Evolutionary conservation across 2,329 filamentous ascomycete genomes (phyloP), one percentile per base, ranked within the genome.

Genomic region (Fusarium papillatum): DNA sequence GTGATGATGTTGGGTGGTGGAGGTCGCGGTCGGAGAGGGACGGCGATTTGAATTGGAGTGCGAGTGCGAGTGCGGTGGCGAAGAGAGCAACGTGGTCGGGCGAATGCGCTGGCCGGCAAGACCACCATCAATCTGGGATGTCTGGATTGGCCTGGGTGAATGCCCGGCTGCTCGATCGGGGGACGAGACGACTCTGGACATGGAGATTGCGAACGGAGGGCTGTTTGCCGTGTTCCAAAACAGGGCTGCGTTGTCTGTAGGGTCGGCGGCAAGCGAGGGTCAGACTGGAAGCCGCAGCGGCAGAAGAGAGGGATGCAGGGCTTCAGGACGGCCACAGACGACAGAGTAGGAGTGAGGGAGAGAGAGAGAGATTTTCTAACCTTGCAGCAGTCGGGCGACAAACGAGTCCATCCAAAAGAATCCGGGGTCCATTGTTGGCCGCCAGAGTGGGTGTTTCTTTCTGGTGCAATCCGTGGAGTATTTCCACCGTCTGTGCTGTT

Each of bases 351-450:
- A 62, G 63, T 39, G 19, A 34, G 41, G 50, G 48, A 36, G 57
- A 36, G 60, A 50, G 38, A 46, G 46, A 38, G 38, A 46, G 46
- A 65, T 46, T 50, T 50, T 78, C 79, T 80, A 80, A 80, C 79
- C 78, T 79, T 79, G 78, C 62, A 79, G 41, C 60, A 78, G 50
- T 60, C 73, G 74, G 50, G 74, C 67, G 66, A 80, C 69, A 26
- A 75, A 43, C 29, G 74, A 74, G 64, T 78, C 76, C 76, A 80
- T 74, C 63, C 76, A 73, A 34, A 76, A 71, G 65, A 75, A 71
- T 55, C 68, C 72, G 46, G 65, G 74, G 72, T 80, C 78, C 78
- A 80, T 80, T 68, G 69, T 75, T 73, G 74, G 57, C 70, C 65
- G 64, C 62, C 48, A 70, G 48, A 59, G 70, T 68, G 68, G 69